Conservation (phyloP, 2,329 filamentous ascomycete species). For the Kalaharituber pfeilii region DNA sequence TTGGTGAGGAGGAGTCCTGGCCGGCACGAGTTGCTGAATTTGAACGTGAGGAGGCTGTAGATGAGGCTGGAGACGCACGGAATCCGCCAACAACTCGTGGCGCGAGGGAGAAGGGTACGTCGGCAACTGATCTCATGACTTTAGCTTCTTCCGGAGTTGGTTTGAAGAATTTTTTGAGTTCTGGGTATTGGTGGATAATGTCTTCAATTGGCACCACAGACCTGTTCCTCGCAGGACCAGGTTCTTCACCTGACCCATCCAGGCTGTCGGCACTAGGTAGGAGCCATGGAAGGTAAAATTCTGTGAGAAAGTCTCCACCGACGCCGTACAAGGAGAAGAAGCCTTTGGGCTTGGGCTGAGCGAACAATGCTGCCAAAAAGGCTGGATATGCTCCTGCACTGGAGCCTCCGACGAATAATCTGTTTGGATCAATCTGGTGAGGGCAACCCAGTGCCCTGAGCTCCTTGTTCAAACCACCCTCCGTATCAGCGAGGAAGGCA, state of each 20-base stretch:
- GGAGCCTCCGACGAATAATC: conserved; percentile 11
- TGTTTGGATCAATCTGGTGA: conserved; percentile 9
- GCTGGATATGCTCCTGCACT: conserved; percentile 12
- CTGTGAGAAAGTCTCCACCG: conserved; percentile 8
- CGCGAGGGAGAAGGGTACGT: conserved; percentile 7
- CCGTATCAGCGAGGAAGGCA: conserved; percentile 5
- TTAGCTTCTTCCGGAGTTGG: conserved; percentile 4
- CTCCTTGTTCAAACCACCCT: conserved; percentile 6
- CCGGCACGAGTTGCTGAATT: not conserved
- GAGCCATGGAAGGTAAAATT: conserved; percentile 4
- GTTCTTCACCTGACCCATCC: not conserved
- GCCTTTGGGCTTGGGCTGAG: conserved; percentile 7
- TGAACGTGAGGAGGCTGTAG: conserved; percentile 4
- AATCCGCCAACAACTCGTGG: conserved; percentile 8
- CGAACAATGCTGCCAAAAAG: conserved; percentile 10
- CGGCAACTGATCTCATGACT: conserved; percentile 1
- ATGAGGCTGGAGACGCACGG: conserved; percentile 6
- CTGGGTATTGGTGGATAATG: conserved; percentile 1
- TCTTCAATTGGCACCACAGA: not conserved
- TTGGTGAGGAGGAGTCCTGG: not conserved
- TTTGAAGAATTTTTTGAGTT: conserved; percentile 7
- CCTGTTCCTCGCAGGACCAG: not conserved
- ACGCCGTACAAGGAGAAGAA: conserved; percentile 13
- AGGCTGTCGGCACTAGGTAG: not conserved
- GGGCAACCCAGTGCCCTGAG: conserved; percentile 10